Evolutionary conservation across 2,329 filamentous ascomycete genomes (phyloP).

Genomic region (Fusarium sp.): DNA sequence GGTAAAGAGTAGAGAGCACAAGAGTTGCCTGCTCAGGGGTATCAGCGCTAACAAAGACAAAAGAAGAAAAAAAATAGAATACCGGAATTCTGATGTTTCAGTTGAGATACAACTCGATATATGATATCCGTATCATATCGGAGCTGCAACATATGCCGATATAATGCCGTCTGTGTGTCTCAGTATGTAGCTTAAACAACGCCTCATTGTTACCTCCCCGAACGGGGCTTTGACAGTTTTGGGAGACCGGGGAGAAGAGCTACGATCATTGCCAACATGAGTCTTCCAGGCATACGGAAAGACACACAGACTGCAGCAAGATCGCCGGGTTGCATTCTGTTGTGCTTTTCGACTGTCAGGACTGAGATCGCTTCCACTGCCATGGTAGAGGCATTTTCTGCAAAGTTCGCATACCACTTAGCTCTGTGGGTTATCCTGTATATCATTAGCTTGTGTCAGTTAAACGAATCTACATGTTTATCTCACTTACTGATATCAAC

Average conservation of each 20-base stretch:
- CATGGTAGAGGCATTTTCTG: background rate
- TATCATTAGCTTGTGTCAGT: too few relatives aligned
- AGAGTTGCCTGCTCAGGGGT: background rate
- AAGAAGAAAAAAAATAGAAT: background rate
- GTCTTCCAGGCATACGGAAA: slow-evolving; percentile 53
- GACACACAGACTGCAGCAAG: slow-evolving; percentile 69
- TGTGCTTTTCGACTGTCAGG: slow-evolving; percentile 50
- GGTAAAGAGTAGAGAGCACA: background rate
- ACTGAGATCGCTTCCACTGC: background rate
- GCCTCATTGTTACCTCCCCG: slow-evolving; percentile 61
- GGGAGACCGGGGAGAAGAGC: slow-evolving; percentile 60
- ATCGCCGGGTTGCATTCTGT: slow-evolving; percentile 77
- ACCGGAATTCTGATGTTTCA: background rate
- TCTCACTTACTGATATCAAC: background rate
- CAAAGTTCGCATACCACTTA: background rate
- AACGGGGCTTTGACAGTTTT: slow-evolving; percentile 60
- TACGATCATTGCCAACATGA: background rate
- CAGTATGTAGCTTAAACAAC: slow-evolving; percentile 63
- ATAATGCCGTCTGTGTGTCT: slow-evolving; percentile 37
- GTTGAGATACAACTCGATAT: background rate
- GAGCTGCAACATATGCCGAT: background rate
- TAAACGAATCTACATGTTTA: background rate
- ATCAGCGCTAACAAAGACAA: background rate
- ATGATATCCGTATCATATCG: background rate
- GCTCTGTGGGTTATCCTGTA: background rate